Evolutionary conservation across 345 rosid species (phyloP), one percentile per base, ranked within the genome.

Genomic region (Mercurialis annua): DNA sequence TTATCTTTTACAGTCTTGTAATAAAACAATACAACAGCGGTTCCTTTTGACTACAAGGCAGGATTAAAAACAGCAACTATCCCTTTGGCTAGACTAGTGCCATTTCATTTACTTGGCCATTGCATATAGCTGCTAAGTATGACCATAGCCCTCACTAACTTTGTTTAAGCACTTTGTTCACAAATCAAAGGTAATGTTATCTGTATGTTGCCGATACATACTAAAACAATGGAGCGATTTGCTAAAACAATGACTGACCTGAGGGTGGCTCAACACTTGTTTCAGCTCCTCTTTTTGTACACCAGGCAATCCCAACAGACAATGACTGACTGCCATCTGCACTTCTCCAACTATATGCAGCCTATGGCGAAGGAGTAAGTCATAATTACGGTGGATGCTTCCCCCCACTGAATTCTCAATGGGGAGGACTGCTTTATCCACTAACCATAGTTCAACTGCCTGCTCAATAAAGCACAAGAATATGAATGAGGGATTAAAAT

Each of bases 371-470:
- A 91, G 92, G 57, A 94, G 96, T 63, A 94, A 77, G 76, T 94
- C 99, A 76, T 94, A 94, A 76, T 89, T 92, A 50, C 90, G 90
- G 74, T 92, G 98, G 74, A 91, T 85, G 77, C 99, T 92, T 50
- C 99, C 99, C 66, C 88, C 97, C 17, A 89, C 78, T 54, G 98
- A 94, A 75, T 83, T 92, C 78, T 94, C 99, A 1, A 94, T 89
- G 4, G 98, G 98, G 60, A 94, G 78, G 72, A 94, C 85, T 52
- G 98, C 99, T 77, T 84, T 94, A 67, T 94, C 92, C 75, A 91
- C 98, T 70, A 91, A 75, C 92, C 97, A 91, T 49, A 84, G 82
- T 72, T 91, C 99, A 79, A 91, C 99, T 58, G 99, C 98, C 98
- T 94, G 83, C 62, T 68, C 62, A 81, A 51, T 33, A 23, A 69